Percentiles rank a stretch among this genome's conserved stretches.
Conservation (phyloP, 2,329 filamentous ascomycete genomes). For the Fusarium kyushuense region DNA sequence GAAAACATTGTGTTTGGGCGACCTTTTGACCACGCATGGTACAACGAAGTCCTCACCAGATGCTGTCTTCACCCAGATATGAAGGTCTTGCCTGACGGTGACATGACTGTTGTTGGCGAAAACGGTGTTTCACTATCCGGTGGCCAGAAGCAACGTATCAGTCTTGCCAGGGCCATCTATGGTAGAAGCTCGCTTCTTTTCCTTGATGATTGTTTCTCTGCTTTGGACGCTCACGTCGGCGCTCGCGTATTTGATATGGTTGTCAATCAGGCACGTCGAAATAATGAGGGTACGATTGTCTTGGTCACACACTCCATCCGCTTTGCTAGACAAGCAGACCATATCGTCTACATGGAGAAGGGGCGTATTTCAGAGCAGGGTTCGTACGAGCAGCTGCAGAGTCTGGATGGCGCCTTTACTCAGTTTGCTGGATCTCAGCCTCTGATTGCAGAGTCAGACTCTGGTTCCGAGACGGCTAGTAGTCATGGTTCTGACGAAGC, state of each 20-base stretch:
- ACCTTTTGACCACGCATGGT: slow-evolving; percentile 16
- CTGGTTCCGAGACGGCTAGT: not conserved
- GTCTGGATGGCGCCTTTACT: not conserved
- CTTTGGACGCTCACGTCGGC: slow-evolving; percentile 28
- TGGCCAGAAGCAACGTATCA: slow-evolving; percentile 30
- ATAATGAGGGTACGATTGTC: slow-evolving; percentile 5
- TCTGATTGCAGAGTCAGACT: not conserved
- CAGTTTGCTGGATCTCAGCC: not conserved
- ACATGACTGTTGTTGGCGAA: slow-evolving; percentile 33
- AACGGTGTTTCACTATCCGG: slow-evolving; percentile 29
- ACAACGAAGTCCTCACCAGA: slow-evolving; percentile 18
- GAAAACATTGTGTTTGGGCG: slow-evolving; percentile 27
- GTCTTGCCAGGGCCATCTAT: slow-evolving; percentile 30
- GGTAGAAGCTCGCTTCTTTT: slow-evolving; percentile 19
- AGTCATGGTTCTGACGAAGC: not conserved
- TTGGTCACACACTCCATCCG: slow-evolving; percentile 26
- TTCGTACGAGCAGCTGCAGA: slow-evolving; percentile 1
- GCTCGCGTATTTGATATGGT: slow-evolving; percentile 29
- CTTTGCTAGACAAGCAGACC: slow-evolving; percentile 25
- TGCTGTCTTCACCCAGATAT: slow-evolving; percentile 28
- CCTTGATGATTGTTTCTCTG: slow-evolving; percentile 31
- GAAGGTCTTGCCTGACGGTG: slow-evolving; percentile 14
- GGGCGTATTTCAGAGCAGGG: slow-evolving; percentile 12
- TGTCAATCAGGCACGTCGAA: slow-evolving; percentile 8
- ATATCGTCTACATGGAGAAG: slow-evolving; percentile 27